Evolutionary conservation across 345 rosid species (phyloP).

Genomic region (Abelmoschus esculentus): DNA sequence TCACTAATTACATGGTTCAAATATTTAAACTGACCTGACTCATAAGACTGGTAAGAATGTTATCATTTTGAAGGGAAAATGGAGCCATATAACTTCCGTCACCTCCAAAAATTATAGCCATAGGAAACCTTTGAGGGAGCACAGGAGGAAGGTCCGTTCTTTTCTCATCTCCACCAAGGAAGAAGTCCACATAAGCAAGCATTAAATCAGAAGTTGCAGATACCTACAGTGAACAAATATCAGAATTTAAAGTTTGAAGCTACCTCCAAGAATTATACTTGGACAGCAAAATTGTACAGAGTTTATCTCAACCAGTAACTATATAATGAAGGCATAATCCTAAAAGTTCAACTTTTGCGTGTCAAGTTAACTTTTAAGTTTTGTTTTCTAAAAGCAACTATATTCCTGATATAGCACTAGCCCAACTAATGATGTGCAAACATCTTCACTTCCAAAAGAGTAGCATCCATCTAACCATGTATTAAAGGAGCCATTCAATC

Average conservation of each 20-base stretch:
- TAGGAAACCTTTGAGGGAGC: conserved; percentile 70
- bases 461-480: background rate
- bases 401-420: too few species aligned
- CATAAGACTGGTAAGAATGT: conserved; percentile 81
- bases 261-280: background rate
- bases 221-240: conserved; percentile 39
- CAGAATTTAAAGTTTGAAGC: background rate
- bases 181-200: conserved; percentile 89
- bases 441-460: background rate
- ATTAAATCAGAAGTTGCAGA: conserved; percentile 93
- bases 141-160: conserved; percentile 86
- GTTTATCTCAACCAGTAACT: background rate
- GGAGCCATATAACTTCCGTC: conserved; percentile 99
- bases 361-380: too few species aligned
- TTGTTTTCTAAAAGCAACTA: too few species aligned
- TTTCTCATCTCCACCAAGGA: conserved; percentile 94
- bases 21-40: conserved; percentile 56
- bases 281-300: background rate
- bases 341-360: too few species aligned
- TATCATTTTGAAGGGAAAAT: conserved; percentile 87
- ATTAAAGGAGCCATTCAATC: background rate
- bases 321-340: too few species aligned
- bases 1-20: background rate
- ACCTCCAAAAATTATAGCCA: conserved; percentile 86
- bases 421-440: background rate